A percentile compares a stretch with the other conserved stretches of the same genome.
Evolutionary conservation across 83 land plant species (phyloP).

Genomic region (Picea engelmannii): DNA sequence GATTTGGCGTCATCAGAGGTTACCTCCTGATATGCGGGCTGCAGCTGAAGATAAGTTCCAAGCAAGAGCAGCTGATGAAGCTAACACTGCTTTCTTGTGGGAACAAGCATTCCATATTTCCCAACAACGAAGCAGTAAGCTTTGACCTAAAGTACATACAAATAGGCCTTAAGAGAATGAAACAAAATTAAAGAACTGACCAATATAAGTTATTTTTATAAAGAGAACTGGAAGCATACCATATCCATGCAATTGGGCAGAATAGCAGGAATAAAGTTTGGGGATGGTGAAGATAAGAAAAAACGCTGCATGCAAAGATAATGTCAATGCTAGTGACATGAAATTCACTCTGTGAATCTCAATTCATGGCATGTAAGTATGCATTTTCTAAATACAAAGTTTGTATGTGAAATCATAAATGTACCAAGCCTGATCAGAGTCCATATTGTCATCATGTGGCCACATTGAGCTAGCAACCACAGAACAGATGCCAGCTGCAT

Average conservation of each 20-base stretch:
- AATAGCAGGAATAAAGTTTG: constrained; percentile 50
- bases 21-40: constrained; percentile 10
- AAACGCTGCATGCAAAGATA: constrained; percentile 42
- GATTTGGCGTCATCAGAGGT: background rate
- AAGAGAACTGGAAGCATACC: constrained; percentile 29
- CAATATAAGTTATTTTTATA: background rate
- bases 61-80: constrained; percentile 5
- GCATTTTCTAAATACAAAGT: background rate
- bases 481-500: constrained; percentile 61
- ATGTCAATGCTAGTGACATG: background rate
- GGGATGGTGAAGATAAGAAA: constrained; percentile 55
- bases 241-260: constrained; percentile 39
- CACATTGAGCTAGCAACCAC: constrained; percentile 56
- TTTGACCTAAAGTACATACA: constrained; percentile 3
- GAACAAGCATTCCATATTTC: constrained; percentile 16
- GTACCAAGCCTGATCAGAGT: constrained; percentile 57
- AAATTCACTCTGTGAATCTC: too few species aligned
- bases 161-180: constrained; percentile 8
- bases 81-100: constrained; percentile 13
- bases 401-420: background rate
- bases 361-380: background rate
- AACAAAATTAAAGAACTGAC: background rate
- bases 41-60: constrained; percentile 17
- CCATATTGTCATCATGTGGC: constrained; percentile 56
- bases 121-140: constrained; percentile 1